Conservation (phyloP, 2,329 filamentous ascomycete species). For the Aspergillus clavatus region DNA sequence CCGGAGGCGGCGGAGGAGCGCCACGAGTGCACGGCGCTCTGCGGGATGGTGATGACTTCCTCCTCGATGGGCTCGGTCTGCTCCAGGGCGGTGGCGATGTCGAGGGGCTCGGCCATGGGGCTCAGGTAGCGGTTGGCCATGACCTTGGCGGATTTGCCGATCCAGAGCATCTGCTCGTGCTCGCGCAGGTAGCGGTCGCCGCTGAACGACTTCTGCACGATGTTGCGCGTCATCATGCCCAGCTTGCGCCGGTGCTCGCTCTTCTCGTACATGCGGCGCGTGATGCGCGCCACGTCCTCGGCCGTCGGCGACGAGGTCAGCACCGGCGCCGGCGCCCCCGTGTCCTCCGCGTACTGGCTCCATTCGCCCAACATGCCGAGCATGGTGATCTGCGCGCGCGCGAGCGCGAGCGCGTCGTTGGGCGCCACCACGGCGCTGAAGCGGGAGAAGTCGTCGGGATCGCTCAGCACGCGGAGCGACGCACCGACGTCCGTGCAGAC, state of each 20-base stretch:
- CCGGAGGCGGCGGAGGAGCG: slow-evolving; percentile 31
- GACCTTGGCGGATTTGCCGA: slow-evolving; percentile 35
- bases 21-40: slow-evolving; percentile 32
- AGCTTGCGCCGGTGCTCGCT: slow-evolving; percentile 51
- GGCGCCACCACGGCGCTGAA: slow-evolving; percentile 62
- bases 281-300: slow-evolving; percentile 51
- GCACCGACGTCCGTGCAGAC: slow-evolving; percentile 42
- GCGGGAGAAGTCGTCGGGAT: slow-evolving; percentile 43
- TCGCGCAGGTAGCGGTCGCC: slow-evolving; percentile 58
- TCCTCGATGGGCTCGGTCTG: slow-evolving; percentile 28
- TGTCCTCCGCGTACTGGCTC: slow-evolving; percentile 55
- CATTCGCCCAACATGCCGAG: slow-evolving; percentile 59
- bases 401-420: slow-evolving; percentile 58
- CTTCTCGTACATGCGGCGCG: slow-evolving; percentile 58
- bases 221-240: slow-evolving; percentile 55
- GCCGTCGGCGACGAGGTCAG: slow-evolving; percentile 47
- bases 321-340: slow-evolving; percentile 36
- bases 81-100: slow-evolving; percentile 24
- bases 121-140: slow-evolving; percentile 26
- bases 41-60: slow-evolving; percentile 34
- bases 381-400: slow-evolving; percentile 58
- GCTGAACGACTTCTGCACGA: slow-evolving; percentile 57
- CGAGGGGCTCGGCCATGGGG: slow-evolving; percentile 20
- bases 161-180: slow-evolving; percentile 59
- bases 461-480: slow-evolving; percentile 38